Evolutionary conservation across 495 filamentous ascomycete species (phyloP).

Genomic region (Neurospora sp.): DNA sequence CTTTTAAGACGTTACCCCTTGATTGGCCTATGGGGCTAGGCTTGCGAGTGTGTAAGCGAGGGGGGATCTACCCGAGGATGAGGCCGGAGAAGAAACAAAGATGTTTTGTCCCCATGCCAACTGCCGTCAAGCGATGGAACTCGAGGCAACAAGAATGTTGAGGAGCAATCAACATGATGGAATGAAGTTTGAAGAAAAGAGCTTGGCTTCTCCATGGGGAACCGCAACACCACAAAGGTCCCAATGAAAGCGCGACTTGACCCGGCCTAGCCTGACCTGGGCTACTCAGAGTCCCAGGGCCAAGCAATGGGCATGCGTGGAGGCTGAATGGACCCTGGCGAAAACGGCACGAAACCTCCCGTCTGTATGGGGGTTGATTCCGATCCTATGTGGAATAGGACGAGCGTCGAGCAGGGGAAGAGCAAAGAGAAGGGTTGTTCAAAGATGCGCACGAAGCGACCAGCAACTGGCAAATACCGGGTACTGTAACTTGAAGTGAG

Average conservation of each 20-base stretch:
- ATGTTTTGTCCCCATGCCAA: background rate
- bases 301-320: background rate
- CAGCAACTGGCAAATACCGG: background rate
- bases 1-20: background rate
- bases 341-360: background rate
- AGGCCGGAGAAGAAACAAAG: background rate
- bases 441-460: background rate
- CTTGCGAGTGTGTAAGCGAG: background rate
- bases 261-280: background rate
- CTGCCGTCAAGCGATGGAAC: background rate
- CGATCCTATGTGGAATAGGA: background rate
- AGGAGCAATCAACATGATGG: background rate
- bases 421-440: background rate
- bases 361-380: background rate
- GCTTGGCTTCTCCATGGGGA: background rate
- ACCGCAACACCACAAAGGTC: background rate
- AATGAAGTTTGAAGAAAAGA: background rate
- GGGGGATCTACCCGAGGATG: background rate
- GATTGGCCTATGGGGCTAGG: background rate
- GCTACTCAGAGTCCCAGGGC: background rate
- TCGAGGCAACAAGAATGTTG: background rate
- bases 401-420: background rate
- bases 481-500: background rate
- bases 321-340: background rate
- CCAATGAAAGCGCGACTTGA: background rate